Conservation (phyloP, 2,329 filamentous ascomycete genomes). For the Aspergillus persii region DNA sequence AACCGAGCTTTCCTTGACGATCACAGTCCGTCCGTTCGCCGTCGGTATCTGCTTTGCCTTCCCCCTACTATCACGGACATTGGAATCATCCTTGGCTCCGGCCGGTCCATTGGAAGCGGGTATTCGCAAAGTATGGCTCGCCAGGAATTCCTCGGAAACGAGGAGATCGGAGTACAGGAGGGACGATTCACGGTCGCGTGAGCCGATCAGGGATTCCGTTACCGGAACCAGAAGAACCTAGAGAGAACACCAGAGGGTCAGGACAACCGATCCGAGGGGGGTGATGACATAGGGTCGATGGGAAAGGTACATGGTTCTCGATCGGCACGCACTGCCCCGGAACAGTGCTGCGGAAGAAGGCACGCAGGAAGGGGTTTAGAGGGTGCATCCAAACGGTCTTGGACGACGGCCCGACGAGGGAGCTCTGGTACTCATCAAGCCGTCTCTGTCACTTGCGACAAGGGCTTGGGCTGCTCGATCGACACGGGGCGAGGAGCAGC, state of each 20-base stretch:
- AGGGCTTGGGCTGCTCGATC: conserved; percentile 25
- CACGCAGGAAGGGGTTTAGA: conserved; percentile 96
- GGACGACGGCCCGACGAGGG: conserved; percentile 37
- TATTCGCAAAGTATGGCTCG: conserved; percentile 91
- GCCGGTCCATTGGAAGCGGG: conserved; percentile 53
- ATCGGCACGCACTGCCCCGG: conserved; percentile 86
- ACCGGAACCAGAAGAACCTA: conserved; percentile 86
- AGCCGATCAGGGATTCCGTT: conserved; percentile 85
- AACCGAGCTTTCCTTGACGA: conserved; percentile 87
- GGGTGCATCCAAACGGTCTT: conserved; percentile 78
- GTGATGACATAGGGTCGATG: conserved; percentile 4
- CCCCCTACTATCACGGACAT: conserved; percentile 78
- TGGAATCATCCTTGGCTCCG: conserved; percentile 56
- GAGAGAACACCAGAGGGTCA: conserved; percentile 1
- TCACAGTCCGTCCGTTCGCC: conserved; percentile 85
- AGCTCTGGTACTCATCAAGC: conserved; percentile 39
- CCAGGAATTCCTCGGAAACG: conserved; percentile 88
- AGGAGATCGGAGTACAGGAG: conserved; percentile 75
- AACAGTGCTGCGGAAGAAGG: conserved; percentile 97
- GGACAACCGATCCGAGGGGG: conserved; percentile 1
- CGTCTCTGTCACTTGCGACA: conserved; percentile 25
- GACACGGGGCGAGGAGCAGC: conserved; percentile 30
- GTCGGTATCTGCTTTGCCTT: conserved; percentile 95
- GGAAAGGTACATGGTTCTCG: conserved; percentile 68
- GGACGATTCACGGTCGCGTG: conserved; percentile 82